Base-by-base conservation (phyloP, 75 land plant genomes). In the Adiantum capillusveneris region DNA sequence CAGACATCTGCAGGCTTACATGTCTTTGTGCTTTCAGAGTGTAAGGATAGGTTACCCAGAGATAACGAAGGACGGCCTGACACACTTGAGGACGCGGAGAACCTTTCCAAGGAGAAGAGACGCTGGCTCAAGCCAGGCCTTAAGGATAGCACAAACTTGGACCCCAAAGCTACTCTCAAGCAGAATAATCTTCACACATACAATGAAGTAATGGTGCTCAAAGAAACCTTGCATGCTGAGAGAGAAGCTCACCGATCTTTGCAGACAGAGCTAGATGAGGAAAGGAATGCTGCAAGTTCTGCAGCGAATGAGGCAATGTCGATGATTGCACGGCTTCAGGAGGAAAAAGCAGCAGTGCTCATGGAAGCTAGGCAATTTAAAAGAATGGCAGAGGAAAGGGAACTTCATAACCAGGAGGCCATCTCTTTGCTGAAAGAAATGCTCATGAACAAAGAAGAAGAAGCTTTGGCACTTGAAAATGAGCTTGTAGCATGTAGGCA, bases 341-440 rank as follows among this genome's bases (percentile, higher is more conserved):
- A 67, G 70, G 96, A 94, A 58, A 89, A 81, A 59, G 82, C 98
- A 0, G 72, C 71, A 1, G 70, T 79, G 58, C 68, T 75, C 52
- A 81, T 94, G 81, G 98, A 94, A 72, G 83, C 90, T 0, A 49
- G 57, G n/a, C 98, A 94, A 44, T 94, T 79, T 52, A 76, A 84
- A 72, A 76, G 98, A 53, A 63, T 89, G 76, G 79, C 79, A 0
- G 98, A 94, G 55, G 98, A 86, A 57, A 89, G 80, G 54, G 57
- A 82, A 29, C 53, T 42, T 12, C 80, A 86, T 49, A 87, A 81
- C 7, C 83, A 86, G 58, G 80, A 81, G 36, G 76, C 78, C 7
- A 59, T 88, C 18, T 61, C 65, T 1, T 13, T 57, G 27, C 68
- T 85, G 13, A 77, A 81, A 59, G 95, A 92, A 37, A 29, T 79